Evolutionary conservation across 352 stramenopile species (phyloP), one percentile per base, ranked within the genome.

Genomic region (Globisporangium abappressorium): DNA sequence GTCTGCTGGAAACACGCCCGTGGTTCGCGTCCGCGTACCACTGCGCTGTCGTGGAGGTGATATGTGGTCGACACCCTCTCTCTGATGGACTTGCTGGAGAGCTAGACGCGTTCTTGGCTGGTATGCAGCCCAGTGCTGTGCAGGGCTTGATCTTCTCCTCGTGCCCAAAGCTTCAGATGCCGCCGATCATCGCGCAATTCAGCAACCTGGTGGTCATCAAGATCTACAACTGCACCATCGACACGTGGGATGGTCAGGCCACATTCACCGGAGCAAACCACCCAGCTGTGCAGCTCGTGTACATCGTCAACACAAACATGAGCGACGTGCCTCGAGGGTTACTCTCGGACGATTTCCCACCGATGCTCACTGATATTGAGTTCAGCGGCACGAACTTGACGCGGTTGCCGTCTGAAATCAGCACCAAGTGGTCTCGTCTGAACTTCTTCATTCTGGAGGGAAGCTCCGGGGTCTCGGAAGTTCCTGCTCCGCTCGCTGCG

Each of bases 201-300:
- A 62, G 41, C 0, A 62, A 70, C 7, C 57, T 87, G 1, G 62
- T 76, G 20, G 46, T 71, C 5, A 54, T 85, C 12, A 83, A 85
- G 55, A 70, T 83, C 38, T 79, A 78, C 64, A 85, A 85, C 54
- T 75, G 70, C 11, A 82, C 75, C 9, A 74, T 87, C 11, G 36
- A 11, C 0, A 49, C 26, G 1, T 85, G 77, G 75, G 56, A 61
- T 1, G 63, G 65, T 2, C 68, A 58, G 2, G 75, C 76, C 1
- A 70, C 67, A 11, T 36, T 85, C 14, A 74, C 69, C 0, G 47
- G 71, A 6, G 34, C 58, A 0, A 22, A 68, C 12, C 66, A 82
- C 30, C 65, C 77, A 0, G 18, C 30, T 4, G 64, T 85, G 33
- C 62, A 68, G 4, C 65, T 69, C 12, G 34, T 83, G 24, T 77